Percentiles rank a stretch among this genome's conserved stretches.
Evolutionary conservation across 495 filamentous ascomycete species (phyloP).

Genomic region (Aspergillus bertholletiae): DNA sequence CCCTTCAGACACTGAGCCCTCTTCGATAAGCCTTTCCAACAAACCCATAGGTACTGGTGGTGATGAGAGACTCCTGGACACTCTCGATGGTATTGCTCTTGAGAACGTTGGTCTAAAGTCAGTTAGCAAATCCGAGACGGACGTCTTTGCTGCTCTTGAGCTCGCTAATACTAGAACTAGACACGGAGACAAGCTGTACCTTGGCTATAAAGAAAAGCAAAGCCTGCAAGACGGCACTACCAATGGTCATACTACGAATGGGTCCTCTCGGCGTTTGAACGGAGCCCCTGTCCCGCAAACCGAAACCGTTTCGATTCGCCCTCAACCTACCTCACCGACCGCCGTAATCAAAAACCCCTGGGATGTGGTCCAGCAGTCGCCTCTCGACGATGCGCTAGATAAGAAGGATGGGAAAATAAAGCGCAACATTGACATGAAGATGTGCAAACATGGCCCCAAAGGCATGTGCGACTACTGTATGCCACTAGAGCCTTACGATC

Average conservation of each 20-base stretch:
- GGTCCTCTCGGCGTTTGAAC: constrained; percentile 57
- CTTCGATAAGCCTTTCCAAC: constrained; percentile 77
- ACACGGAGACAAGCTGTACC: constrained; percentile 86
- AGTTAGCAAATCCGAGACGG: constrained; percentile 14
- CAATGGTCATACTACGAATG: constrained; percentile 33
- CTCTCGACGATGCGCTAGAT: constrained; percentile 81
- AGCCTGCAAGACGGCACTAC: constrained; percentile 48
- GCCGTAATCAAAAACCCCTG: constrained; percentile 79
- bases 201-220: constrained; percentile 65
- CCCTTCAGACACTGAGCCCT: constrained; percentile 66
- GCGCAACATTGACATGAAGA: constrained; percentile 68
- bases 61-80: constrained; percentile 64
- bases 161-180: constrained; percentile 38
- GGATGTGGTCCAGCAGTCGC: constrained; percentile 85
- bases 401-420: constrained; percentile 91
- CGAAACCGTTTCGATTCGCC: constrained; percentile 61
- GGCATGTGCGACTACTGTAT: constrained; percentile 99
- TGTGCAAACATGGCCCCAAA: constrained; percentile 93
- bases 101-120: constrained; percentile 69
- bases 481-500: constrained; percentile 92
- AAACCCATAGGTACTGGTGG: constrained; percentile 68
- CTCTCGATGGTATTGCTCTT: constrained; percentile 65
- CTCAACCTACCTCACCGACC: constrained; percentile 54
- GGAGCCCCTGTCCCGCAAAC: constrained; percentile 70
- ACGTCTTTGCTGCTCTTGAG: background rate